Evolutionary conservation across 1,139 yeast genomes (phyloP).

Genomic region (Pneumocystis oryctolagi): DNA sequence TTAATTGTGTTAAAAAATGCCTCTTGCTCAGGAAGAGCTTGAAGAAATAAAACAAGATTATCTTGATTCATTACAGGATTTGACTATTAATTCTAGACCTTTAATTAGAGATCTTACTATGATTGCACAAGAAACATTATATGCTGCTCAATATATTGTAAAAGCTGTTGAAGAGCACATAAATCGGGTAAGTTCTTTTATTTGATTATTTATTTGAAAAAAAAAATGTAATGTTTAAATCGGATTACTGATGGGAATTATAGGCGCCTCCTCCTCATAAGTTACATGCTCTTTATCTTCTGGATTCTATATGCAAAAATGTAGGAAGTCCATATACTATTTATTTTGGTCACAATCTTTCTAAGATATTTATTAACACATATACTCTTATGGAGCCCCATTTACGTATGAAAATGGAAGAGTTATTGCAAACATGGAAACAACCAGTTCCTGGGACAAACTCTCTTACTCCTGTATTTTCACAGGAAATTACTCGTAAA

Average conservation of each 20-base stretch:
- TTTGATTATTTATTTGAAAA: not conserved
- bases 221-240: not conserved
- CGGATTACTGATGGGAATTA: not conserved
- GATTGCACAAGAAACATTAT: conserved; percentile 70
- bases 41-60: conserved; percentile 47
- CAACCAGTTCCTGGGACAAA: conserved; percentile 41
- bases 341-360: conserved; percentile 52
- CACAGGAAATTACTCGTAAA: conserved; percentile 49
- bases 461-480: conserved; percentile 45
- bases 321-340: conserved; percentile 79
- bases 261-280: conserved; percentile 64
- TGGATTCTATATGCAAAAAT: conserved; percentile 87
- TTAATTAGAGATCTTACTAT: conserved; percentile 75
- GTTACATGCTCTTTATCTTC: conserved; percentile 62
- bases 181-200: conserved; percentile 5
- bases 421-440: conserved; percentile 82
- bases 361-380: conserved; percentile 55
- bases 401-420: conserved; percentile 57
- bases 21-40: conserved; percentile 10
- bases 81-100: conserved; percentile 81
- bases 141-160: conserved; percentile 62
- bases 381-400: conserved; percentile 64
- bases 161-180: conserved; percentile 55
- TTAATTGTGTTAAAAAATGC: not conserved
- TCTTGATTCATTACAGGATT: conserved; percentile 49